Percentiles rank a stretch among this genome's conserved stretches.
These are phyloP conservation scores for Boehmeria nivea DNA, from an alignment of 306 rosid genomes.

Conservation along the genomic window DNA sequence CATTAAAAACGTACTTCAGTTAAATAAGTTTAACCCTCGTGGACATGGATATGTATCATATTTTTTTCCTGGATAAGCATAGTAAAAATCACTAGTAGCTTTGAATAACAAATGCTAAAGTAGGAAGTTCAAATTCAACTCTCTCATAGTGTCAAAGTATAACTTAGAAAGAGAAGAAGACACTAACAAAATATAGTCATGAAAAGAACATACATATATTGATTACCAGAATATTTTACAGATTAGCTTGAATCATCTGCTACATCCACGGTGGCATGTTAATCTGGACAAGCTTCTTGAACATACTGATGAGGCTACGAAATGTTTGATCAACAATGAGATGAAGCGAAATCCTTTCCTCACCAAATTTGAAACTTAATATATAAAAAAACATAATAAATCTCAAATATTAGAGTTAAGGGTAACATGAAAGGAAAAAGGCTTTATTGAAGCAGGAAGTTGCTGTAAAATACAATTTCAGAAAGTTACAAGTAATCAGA, in stretches of 20 bases:
- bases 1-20: neutral
- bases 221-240: conserved; percentile 99
- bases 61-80: no score
- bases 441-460: neutral
- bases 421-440: neutral
- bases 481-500: neutral
- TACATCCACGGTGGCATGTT: conserved; percentile 77
- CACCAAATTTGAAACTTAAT: conserved; percentile 91
- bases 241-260: conserved; percentile 90
- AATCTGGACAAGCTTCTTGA: conserved; percentile 75
- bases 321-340: conserved; percentile 90
- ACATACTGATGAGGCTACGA: conserved; percentile 78
- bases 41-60: neutral
- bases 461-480: neutral
- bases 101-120: neutral
- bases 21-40: neutral
- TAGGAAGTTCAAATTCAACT: neutral
- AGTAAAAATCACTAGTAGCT: neutral
- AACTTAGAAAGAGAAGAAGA: neutral
- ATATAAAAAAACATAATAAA: neutral
- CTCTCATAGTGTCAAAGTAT: neutral
- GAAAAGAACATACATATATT: conserved; percentile 64
- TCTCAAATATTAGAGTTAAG: neutral
- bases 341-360: conserved; percentile 81
- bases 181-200: no score